These are phyloP conservation scores for Mucor plumbeus DNA, from an alignment of 371 early-diverging fungal species.

Conservation along the genomic window DNA sequence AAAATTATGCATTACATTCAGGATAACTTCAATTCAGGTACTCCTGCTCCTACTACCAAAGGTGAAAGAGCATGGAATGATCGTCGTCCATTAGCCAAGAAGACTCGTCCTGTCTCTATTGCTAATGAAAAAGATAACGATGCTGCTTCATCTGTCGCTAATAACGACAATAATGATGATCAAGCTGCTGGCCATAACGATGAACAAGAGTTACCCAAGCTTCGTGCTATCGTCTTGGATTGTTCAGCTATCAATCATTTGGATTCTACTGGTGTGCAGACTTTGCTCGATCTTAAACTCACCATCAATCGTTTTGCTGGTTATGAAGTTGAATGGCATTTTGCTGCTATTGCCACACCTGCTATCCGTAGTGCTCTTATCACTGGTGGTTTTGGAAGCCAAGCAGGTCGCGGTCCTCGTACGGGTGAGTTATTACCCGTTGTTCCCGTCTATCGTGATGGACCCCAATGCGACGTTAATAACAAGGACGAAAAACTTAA, in stretches of 20 bases:
- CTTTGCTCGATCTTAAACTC: slow-evolving; percentile 27
- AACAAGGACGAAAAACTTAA: slow-evolving; percentile 4
- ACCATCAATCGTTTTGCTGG: slow-evolving; percentile 25
- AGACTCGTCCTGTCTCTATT: slow-evolving; percentile 21
- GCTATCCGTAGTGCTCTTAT: slow-evolving; percentile 28
- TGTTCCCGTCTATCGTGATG: slow-evolving; percentile 25
- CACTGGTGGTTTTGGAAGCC: slow-evolving; percentile 30
- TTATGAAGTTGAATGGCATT: slow-evolving; percentile 36
- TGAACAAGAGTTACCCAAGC: slow-evolving; percentile 23
- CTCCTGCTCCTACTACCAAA: slow-evolving; percentile 18
- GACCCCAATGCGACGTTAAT: slow-evolving; percentile 21
- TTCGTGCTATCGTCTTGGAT: slow-evolving; percentile 64
- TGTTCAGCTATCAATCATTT: slow-evolving; percentile 58
- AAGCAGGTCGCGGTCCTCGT: slow-evolving; percentile 21
- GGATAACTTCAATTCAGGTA: slow-evolving; percentile 26
- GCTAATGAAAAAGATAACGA: slow-evolving; percentile 15
- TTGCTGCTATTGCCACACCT: slow-evolving; percentile 24
- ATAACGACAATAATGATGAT: slow-evolving; percentile 30
- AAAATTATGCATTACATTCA: slow-evolving; percentile 37
- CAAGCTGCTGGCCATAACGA: background rate
- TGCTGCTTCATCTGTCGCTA: slow-evolving; percentile 9
- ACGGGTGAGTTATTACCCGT: slow-evolving; percentile 32
- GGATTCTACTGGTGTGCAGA: slow-evolving; percentile 48
- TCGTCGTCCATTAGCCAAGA: slow-evolving; percentile 13
- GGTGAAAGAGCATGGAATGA: slow-evolving; percentile 30